Evolutionary conservation across 2,329 filamentous ascomycete species (phyloP).

Genomic region (Fusarium subtropicale): DNA sequence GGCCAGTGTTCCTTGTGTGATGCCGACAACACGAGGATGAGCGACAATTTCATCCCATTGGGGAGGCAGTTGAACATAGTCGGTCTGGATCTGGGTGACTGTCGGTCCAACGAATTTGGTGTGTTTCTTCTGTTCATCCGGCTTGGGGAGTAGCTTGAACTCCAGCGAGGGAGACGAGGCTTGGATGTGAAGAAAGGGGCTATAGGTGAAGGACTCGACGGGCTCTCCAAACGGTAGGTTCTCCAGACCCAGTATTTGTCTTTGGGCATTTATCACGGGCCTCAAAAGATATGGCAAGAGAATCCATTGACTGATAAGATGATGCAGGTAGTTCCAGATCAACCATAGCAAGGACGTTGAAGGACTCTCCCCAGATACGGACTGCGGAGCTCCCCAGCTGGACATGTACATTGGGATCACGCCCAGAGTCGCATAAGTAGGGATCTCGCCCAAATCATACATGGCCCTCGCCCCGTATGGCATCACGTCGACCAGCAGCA

Average conservation of each 20-base stretch:
- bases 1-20: slow-evolving; percentile 55
- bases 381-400: slow-evolving; percentile 45
- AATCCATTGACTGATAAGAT: slow-evolving; percentile 47
- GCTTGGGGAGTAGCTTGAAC: slow-evolving; percentile 47
- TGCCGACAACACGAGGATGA: slow-evolving; percentile 49
- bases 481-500: slow-evolving; percentile 54
- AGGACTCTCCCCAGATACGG: slow-evolving; percentile 50
- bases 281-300: slow-evolving; percentile 46
- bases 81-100: slow-evolving; percentile 40
- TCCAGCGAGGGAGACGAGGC: slow-evolving; percentile 52
- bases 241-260: slow-evolving; percentile 46
- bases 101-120: slow-evolving; percentile 53
- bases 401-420: slow-evolving; percentile 55
- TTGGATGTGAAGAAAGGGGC: slow-evolving; percentile 54
- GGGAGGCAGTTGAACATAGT: slow-evolving; percentile 42
- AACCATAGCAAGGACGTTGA: slow-evolving; percentile 44
- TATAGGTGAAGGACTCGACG: slow-evolving; percentile 52
- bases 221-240: slow-evolving; percentile 48
- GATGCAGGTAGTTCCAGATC: slow-evolving; percentile 46
- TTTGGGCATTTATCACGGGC: slow-evolving; percentile 49
- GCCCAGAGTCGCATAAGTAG: slow-evolving; percentile 54
- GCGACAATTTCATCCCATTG: slow-evolving; percentile 51
- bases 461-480: slow-evolving; percentile 53
- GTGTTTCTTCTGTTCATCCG: slow-evolving; percentile 27
- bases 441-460: slow-evolving; percentile 51